Percentiles rank a stretch among this genome's conserved stretches.
phyloP scores from a whole-genome alignment of 345 rosid species.

The Citrus trifoliata region DNA sequence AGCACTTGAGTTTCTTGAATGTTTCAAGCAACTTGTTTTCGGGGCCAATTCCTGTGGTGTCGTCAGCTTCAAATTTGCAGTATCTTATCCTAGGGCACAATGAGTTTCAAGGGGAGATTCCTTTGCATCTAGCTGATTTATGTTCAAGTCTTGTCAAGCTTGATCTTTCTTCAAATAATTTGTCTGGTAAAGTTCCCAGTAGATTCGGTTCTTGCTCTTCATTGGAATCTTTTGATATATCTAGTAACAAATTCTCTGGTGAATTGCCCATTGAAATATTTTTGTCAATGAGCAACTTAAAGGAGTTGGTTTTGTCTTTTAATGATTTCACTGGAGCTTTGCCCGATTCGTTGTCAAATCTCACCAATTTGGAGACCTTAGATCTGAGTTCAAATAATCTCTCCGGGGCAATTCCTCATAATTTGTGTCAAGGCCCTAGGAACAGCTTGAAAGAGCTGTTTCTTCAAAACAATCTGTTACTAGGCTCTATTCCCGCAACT shows the following conservation, averaged over 20 bases:
- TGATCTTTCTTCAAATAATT: conserved; percentile 74
- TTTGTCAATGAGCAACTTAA: conserved; percentile 55
- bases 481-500: conserved; percentile 60
- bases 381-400: conserved; percentile 86
- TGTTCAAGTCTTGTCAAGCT: conserved; percentile 66
- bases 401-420: conserved; percentile 51
- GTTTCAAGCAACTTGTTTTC: conserved; percentile 59
- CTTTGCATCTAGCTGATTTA: conserved; percentile 51
- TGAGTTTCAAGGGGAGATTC: conserved; percentile 65
- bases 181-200: conserved; percentile 66
- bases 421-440: conserved; percentile 51
- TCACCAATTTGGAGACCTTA: conserved; percentile 47
- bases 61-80: conserved; percentile 52
- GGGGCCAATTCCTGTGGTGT: conserved; percentile 62
- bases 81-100: conserved; percentile 52
- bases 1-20: conserved; percentile 57
- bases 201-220: conserved; percentile 56
- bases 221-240: conserved; percentile 54
- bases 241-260: conserved; percentile 68
- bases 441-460: conserved; percentile 55
- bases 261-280: conserved; percentile 61
- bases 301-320: conserved; percentile 50
- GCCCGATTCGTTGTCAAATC: conserved; percentile 57
- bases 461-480: conserved; percentile 68
- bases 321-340: conserved; percentile 60